Percentiles rank a stretch among this genome's conserved stretches.
These are phyloP conservation scores for Jatropha podagrica DNA, from an alignment of 441 rosid genomes.

Conservation along the genomic window DNA sequence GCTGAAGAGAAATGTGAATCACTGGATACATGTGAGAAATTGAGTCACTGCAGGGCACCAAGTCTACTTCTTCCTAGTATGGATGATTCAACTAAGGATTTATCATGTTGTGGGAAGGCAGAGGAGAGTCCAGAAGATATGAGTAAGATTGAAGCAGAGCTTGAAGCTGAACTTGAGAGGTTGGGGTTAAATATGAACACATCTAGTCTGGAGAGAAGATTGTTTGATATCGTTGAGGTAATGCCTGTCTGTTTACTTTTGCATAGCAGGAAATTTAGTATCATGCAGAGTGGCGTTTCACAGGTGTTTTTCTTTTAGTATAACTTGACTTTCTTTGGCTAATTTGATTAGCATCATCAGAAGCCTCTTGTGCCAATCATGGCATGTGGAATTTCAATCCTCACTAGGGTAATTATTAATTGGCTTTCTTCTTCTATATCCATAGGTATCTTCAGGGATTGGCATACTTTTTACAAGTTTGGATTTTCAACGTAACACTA, in stretches of 20 bases:
- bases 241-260: slow-evolving; percentile 15
- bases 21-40: slow-evolving; percentile 33
- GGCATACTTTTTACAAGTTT: no score
- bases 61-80: slow-evolving; percentile 20
- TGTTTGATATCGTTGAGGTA: slow-evolving; percentile 46
- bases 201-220: slow-evolving; percentile 34
- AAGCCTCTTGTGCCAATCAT: background rate
- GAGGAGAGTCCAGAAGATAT: slow-evolving; percentile 47
- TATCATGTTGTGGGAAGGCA: slow-evolving; percentile 30
- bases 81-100: slow-evolving; percentile 23
- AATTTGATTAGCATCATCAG: slow-evolving; percentile 1
- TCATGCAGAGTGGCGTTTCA: background rate
- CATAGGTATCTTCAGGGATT: no score
- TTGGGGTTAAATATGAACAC: slow-evolving; percentile 53
- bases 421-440: no score
- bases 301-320: background rate
- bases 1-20: slow-evolving; percentile 44
- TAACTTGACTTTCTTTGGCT: background rate
- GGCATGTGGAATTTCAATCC: background rate
- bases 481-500: no score
- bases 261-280: slow-evolving; percentile 16
- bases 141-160: slow-evolving; percentile 93
- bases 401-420: background rate
- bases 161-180: slow-evolving; percentile 91
- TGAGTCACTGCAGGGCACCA: slow-evolving; percentile 26